Base-by-base conservation (phyloP, 129 eudicot species). In the Flaveria linearis region DNA sequence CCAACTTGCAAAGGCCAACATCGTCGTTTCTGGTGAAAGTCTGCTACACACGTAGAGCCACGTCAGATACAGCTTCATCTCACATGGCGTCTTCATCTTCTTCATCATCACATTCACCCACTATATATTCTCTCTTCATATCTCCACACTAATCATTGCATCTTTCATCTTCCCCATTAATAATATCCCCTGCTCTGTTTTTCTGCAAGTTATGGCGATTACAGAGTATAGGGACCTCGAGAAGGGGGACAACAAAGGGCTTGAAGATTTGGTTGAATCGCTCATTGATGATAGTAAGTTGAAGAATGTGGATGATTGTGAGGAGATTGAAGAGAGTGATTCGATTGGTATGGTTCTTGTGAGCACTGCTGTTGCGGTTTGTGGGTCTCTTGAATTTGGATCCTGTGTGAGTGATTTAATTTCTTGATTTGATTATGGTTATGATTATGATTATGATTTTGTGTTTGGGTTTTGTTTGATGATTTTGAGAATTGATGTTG, bases 351-450 rank as follows among this genome's bases (percentile, higher is more conserved):
- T 92, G 94, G 96, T 92, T 69, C 68, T 92, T 72, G 53, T 92
- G 7, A 83, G 90, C 50, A 92, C 98, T 28, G 82, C 76, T 68
- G 98, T 90, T 81, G 94, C 98, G 52, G 92, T 92, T 78, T 92
- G 96, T 82, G 96, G 98, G 11, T 92, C 98, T 33, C 86, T 92
- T 51, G 92, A 89, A 61, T 92, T 92, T 66, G 98, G 98, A 64
- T 80, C 94, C 2, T 92, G 98, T 82, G 98, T 92, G 85, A 92
- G 98, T 90, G 28, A 28, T 55, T 30, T 9, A 56, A 33, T 68
- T 51, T 17, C 3, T 45, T 11, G n/a, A 1, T 26, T 60, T 36
- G 51, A 9, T 75, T 73, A 46, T 69, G 77, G 25, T 4, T 73
- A 68, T 45, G 41, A 14, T 15, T n/a, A n/a, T n/a, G 41, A 14